Percentiles rank a stretch among this genome's conserved stretches.
phyloP scores from a whole-genome alignment of 1,139 yeast species.

The Blastobotrys serpentis region DNA sequence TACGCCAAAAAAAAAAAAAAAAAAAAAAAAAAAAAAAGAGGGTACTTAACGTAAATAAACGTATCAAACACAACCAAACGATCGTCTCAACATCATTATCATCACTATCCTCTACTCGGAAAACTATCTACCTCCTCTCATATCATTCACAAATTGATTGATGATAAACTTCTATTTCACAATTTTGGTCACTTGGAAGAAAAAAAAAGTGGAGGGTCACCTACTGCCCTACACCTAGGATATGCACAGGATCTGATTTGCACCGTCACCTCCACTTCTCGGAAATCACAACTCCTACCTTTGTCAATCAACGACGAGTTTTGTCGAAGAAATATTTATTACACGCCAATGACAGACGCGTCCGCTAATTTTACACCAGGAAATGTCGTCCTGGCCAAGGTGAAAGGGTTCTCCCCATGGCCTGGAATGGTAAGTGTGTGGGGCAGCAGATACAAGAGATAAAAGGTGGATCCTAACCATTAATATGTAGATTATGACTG shows the following conservation, averaged over 20 bases:
- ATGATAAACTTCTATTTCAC: too few relatives aligned
- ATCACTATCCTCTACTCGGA: too few relatives aligned
- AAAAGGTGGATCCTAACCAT: neutral
- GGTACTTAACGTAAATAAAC: too few relatives aligned
- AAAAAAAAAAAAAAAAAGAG: too few relatives aligned
- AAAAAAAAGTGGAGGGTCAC: too few relatives aligned
- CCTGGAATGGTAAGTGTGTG: slow-evolving; percentile 37
- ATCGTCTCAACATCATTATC: too few relatives aligned
- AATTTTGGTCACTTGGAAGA: too few relatives aligned
- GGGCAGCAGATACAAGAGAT: too few relatives aligned
- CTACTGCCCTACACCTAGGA: neutral
- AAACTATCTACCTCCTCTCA: too few relatives aligned
- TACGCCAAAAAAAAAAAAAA: too few relatives aligned
- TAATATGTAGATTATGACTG: slow-evolving; percentile 14
- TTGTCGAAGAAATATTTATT: neutral
- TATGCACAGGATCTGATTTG: neutral
- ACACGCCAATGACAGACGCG: slow-evolving; percentile 8
- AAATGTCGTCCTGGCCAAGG: slow-evolving; percentile 39
- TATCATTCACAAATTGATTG: too few relatives aligned
- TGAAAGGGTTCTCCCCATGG: slow-evolving; percentile 43
- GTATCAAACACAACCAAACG: too few relatives aligned
- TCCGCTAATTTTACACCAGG: slow-evolving; percentile 30
- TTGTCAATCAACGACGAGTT: neutral
- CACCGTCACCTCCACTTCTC: slow-evolving; percentile 4
- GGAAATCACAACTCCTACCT: neutral